phyloP scores from a whole-genome alignment of 2,329 filamentous ascomycete species.

The Cytospora leucostoma region DNA sequence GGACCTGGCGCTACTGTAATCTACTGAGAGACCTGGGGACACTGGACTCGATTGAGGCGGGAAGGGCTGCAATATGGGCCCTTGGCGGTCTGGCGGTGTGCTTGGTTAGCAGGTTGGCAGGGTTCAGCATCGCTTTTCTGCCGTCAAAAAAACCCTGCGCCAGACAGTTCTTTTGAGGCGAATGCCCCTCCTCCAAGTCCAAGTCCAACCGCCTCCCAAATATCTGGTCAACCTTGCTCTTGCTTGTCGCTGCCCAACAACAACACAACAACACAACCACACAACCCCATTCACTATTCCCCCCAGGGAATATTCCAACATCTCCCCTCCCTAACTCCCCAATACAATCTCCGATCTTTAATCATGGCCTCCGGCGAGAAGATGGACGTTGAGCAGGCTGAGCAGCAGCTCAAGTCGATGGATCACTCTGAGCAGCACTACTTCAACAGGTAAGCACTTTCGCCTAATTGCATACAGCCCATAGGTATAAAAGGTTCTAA shows the following conservation, averaged over 20 bases:
- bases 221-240: background rate
- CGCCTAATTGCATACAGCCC: slow-evolving; percentile 9
- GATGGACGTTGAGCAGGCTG: slow-evolving; percentile 62
- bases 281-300: background rate
- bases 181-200: background rate
- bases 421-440: slow-evolving; percentile 98
- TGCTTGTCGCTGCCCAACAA: background rate
- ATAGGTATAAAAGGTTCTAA: slow-evolving; percentile 8
- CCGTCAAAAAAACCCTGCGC: slow-evolving; percentile 1
- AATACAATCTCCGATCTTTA: background rate
- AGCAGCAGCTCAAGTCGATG: slow-evolving; percentile 69
- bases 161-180: background rate
- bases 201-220: background rate
- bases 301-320: background rate
- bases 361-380: slow-evolving; percentile 50
- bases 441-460: slow-evolving; percentile 80
- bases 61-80: background rate
- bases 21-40: background rate
- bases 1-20: background rate
- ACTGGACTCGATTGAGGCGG: background rate
- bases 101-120: background rate
- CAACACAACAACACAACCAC: background rate
- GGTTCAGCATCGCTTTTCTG: background rate
- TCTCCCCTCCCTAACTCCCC: background rate
- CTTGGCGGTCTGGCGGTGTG: background rate